A percentile compares a stretch with the other conserved stretches of the same genome.
Conservation (phyloP, 495 filamentous ascomycete species). For the Immersiella caudata region DNA sequence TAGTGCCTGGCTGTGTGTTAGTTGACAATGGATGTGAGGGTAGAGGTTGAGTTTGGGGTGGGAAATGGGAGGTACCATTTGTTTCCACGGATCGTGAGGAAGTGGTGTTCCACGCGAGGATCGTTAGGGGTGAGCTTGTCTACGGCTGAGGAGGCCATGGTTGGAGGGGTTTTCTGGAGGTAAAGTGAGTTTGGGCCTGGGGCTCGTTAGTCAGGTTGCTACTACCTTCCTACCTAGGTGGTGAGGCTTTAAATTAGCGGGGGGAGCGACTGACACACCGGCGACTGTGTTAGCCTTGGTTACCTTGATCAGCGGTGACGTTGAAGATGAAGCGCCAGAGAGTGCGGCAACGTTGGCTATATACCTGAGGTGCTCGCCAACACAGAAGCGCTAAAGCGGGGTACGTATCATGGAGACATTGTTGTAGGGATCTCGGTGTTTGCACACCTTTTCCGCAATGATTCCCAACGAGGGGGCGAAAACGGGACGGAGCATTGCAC, state of each 20-base stretch:
- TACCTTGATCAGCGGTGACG: too few relatives aligned
- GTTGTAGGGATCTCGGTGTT: background rate
- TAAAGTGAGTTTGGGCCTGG: background rate
- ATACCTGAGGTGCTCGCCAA: background rate
- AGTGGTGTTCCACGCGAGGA: slow-evolving; percentile 63
- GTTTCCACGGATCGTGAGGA: slow-evolving; percentile 59
- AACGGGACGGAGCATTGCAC: background rate
- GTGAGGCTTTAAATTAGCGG: background rate
- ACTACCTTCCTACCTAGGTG: background rate
- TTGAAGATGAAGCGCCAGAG: too few relatives aligned
- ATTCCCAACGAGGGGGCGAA: background rate
- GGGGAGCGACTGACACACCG: background rate
- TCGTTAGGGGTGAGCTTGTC: slow-evolving; percentile 69
- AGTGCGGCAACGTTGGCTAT: background rate
- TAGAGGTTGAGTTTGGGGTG: background rate
- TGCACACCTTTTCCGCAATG: background rate
- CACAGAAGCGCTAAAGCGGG: background rate
- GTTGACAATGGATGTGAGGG: background rate
- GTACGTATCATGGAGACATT: background rate
- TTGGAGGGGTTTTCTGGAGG: background rate
- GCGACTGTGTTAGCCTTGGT: too few relatives aligned
- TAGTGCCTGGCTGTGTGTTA: slow-evolving; percentile 50
- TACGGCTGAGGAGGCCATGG: background rate
- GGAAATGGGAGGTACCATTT: slow-evolving; percentile 51
- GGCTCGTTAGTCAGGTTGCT: background rate